Base-by-base conservation (phyloP, 2,329 filamentous ascomycete genomes). In the Bretziella fagacearum region DNA sequence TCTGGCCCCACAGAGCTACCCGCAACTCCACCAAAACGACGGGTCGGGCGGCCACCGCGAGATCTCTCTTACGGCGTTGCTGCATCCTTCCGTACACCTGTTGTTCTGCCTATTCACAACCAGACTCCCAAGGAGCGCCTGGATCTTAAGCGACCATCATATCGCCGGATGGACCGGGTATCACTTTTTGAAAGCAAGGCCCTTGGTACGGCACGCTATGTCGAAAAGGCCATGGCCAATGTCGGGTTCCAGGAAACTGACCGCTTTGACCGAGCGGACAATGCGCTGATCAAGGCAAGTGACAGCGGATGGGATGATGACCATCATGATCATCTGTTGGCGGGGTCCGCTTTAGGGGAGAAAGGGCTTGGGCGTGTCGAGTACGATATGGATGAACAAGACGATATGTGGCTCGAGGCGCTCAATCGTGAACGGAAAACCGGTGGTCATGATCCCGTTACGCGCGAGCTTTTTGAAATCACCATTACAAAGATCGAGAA, bases 301-400 rank as follows among this genome's bases (percentile, higher is more conserved):
- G 76, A 80, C 54, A 63, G 64, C 23, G 73, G 72, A 46, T 60
- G 71, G 26, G 75, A 79, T 42, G 75, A 79, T 41, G 76, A 79
- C 11, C 40, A 44, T 11, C 32, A 44, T 35, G 45, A 51, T 15
- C 45, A 48, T 17, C 29, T 49, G 10, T 18, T 46, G n/a, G 47
- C 51, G 11, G 62, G 62, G 2, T 10, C 35, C n/a, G 54, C 56
- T 10, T 46, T 51, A 39, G 55, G 57, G 22, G 57, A 59, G 42
- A 56, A 67, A 15, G 57, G 59, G 29, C 72, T 93, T 32, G 84
- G 85, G 10, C 79, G 84, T 48, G 91, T 98, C 17, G 91, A 98
- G 60, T 98, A 98, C 60, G 91, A 98, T 61, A 98, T 98, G 91
- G 91, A 98, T 58, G 91, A 98, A 63, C 91, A 98, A 58, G 91